A percentile compares a stretch with the other conserved stretches of the same genome.
Evolutionary conservation across 768 basidiomycete genomes (phyloP).

Genomic region (Rhizopogon vulgaris): DNA sequence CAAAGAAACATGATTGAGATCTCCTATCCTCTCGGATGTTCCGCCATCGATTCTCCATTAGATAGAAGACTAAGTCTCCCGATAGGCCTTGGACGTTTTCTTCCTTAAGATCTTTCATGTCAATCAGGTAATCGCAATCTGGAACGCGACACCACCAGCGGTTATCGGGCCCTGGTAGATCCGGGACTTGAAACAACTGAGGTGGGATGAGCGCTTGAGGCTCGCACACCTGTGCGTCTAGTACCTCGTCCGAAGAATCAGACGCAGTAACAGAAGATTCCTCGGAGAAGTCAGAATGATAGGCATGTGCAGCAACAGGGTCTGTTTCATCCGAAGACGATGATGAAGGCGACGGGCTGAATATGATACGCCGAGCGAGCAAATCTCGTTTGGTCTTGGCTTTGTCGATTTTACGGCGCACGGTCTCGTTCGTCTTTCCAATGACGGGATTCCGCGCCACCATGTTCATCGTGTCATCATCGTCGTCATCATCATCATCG

Average conservation of each 20-base stretch:
- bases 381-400: constrained; percentile 5
- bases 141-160: constrained; percentile 47
- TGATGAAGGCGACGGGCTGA: constrained; percentile 7
- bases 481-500: neutral
- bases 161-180: constrained; percentile 36
- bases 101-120: constrained; percentile 37
- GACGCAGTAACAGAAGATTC: constrained; percentile 39
- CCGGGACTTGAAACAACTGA: constrained; percentile 30
- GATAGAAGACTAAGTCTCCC: constrained; percentile 10
- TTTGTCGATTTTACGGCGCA: constrained; percentile 17
- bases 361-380: neutral
- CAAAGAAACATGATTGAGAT: constrained; percentile 17
- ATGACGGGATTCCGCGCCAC: constrained; percentile 21
- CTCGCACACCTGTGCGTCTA: constrained; percentile 17
- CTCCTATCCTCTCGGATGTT: constrained; percentile 25
- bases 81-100: constrained; percentile 25
- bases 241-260: constrained; percentile 25
- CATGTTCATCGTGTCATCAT: constrained; percentile 3
- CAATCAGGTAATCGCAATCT: constrained; percentile 38
- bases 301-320: constrained; percentile 22
- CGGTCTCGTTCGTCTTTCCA: constrained; percentile 14
- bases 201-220: constrained; percentile 27
- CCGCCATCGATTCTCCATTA: constrained; percentile 31
- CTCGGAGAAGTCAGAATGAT: constrained; percentile 58
- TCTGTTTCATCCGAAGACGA: constrained; percentile 16